phyloP scores from a whole-genome alignment of 2,329 filamentous ascomycete genomes.

The Alternaria metachromatica region DNA sequence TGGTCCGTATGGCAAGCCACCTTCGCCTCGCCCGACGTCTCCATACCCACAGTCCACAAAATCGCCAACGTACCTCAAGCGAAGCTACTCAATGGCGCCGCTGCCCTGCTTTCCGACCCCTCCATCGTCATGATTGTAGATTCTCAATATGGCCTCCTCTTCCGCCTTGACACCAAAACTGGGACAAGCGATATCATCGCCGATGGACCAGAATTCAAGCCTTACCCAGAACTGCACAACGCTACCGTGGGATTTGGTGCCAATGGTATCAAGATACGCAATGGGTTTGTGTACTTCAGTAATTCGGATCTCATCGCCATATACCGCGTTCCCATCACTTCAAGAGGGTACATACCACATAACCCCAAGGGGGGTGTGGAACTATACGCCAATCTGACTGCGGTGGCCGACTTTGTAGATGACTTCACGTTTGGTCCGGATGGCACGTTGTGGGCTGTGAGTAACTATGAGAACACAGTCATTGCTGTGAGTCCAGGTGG shows the following conservation, averaged over 20 bases:
- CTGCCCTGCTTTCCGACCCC: not conserved
- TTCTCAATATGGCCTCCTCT: not conserved
- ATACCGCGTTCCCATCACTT: not conserved
- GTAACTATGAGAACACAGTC: constrained; percentile 10
- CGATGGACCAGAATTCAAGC: not conserved
- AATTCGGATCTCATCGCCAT: not conserved
- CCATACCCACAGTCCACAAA: not conserved
- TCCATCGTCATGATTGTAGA: not conserved
- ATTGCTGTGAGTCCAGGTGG: not conserved
- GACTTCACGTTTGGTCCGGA: constrained; percentile 8
- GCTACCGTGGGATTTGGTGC: not conserved
- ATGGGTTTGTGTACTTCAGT: not conserved
- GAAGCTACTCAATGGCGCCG: not conserved
- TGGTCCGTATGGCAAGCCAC: constrained; percentile 10
- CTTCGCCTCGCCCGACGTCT: not conserved
- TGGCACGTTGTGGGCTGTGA: constrained; percentile 9
- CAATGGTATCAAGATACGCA: constrained; percentile 4
- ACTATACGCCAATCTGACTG: constrained; percentile 8
- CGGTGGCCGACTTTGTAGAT: constrained; percentile 8
- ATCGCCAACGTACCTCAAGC: constrained; percentile 11
- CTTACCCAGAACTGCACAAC: not conserved
- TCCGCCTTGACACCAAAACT: not conserved
- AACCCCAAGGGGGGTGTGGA: not conserved
- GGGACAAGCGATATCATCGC: not conserved
- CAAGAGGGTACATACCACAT: not conserved